Conservation (phyloP, 2,329 filamentous ascomycete genomes). For the Amauroascus verrucosus region DNA sequence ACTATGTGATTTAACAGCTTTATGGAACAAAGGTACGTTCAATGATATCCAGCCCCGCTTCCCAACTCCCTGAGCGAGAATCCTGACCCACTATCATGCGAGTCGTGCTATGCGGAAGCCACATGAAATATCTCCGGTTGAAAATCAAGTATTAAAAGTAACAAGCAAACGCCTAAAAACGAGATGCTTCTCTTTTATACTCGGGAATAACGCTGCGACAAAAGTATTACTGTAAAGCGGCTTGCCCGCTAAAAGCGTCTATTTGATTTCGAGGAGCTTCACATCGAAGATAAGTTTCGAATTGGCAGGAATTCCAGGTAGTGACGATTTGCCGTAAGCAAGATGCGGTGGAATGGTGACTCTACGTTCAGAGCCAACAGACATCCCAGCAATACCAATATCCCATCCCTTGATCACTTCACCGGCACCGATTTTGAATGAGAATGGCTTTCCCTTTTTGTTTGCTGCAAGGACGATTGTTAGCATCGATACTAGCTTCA, state of each 20-base stretch:
- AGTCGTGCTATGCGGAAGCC: neutral
- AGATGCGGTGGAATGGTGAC: slow-evolving; percentile 78
- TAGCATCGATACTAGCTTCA: neutral
- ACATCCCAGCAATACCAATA: slow-evolving; percentile 84
- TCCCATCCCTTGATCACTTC: slow-evolving; percentile 99
- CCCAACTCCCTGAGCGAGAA: neutral
- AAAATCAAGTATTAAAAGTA: neutral
- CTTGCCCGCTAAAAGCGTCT: slow-evolving; percentile 27
- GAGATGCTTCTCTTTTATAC: slow-evolving; percentile 2
- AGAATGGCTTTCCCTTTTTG: slow-evolving; percentile 97
- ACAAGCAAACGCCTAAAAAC: neutral
- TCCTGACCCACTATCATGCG: neutral
- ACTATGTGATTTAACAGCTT: neutral
- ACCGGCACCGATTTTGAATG: slow-evolving; percentile 85
- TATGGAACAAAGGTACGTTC: neutral
- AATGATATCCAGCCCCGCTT: neutral
- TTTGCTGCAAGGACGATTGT: slow-evolving; percentile 52
- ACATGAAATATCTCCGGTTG: neutral
- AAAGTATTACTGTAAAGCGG: neutral
- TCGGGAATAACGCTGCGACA: neutral
- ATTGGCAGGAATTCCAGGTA: slow-evolving; percentile 82
- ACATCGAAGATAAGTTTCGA: slow-evolving; percentile 87
- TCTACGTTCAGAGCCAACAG: slow-evolving; percentile 83
- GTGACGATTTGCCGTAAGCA: slow-evolving; percentile 75
- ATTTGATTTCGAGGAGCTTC: slow-evolving; percentile 76